A percentile compares a stretch with the other conserved stretches of the same genome.
Conservation (phyloP, 1,284 basidiomycete genomes). For the Sphaerobolus stellatus region DNA sequence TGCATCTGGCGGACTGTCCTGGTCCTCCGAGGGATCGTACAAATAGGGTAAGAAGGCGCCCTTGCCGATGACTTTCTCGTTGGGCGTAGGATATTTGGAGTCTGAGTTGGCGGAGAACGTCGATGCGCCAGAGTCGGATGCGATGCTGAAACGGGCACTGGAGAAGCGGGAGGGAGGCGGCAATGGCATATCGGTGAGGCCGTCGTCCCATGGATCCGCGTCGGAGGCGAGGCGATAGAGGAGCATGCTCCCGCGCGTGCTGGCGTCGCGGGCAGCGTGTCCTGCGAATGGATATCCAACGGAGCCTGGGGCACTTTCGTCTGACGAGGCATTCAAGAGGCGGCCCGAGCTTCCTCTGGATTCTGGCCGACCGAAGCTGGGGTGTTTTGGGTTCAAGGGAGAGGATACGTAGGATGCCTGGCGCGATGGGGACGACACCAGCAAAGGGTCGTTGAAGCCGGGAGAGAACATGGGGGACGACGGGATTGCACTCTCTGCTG, state of each 20-base stretch:
- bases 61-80: conserved; percentile 24
- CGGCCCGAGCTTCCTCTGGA: conserved; percentile 37
- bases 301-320: conserved; percentile 41
- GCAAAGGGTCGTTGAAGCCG: conserved; percentile 4
- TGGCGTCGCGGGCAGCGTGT: conserved; percentile 14
- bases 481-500: background rate
- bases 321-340: conserved; percentile 48
- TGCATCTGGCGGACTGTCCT: conserved; percentile 21
- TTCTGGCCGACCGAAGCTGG: conserved; percentile 18
- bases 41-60: conserved; percentile 62
- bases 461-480: background rate
- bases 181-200: conserved; percentile 29
- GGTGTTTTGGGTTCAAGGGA: conserved; percentile 46
- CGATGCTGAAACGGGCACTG: conserved; percentile 38
- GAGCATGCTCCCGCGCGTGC: conserved; percentile 59
- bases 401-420: conserved; percentile 44
- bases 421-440: conserved; percentile 26
- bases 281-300: conserved; percentile 7
- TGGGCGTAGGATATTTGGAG: conserved; percentile 60
- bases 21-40: conserved; percentile 61
- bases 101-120: conserved; percentile 53
- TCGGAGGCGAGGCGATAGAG: conserved; percentile 60
- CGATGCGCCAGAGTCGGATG: conserved; percentile 49
- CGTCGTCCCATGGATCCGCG: conserved; percentile 37
- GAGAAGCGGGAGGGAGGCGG: conserved; percentile 28